Evolutionary conservation across 2,329 filamentous ascomycete genomes (phyloP), one percentile per base, ranked within the genome.

Genomic region (Phialemonium atrogriseum): DNA sequence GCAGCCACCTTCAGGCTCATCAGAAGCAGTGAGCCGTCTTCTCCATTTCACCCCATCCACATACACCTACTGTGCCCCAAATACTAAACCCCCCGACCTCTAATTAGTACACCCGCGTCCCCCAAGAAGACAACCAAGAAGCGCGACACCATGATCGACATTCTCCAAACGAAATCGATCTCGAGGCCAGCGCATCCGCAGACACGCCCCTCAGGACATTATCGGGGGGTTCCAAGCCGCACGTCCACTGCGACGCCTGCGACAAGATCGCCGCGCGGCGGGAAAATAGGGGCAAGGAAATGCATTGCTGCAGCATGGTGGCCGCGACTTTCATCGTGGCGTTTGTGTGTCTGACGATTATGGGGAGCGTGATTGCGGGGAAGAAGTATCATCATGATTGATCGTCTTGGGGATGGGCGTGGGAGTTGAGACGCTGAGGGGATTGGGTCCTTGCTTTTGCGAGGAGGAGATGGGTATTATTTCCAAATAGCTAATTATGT

Each of bases 251-350:
- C 24, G 24, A 25, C 5, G 12, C 13, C 12, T 25, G 24, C 24
- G 24, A 25, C 7, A 12, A 14, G 12, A 25, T 25, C 24, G 5
- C 10, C 6, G 24, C 13, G 24, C 24, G 24, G 5, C 24, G 24
- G 7, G 24, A 4, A 5, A 12, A 14, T 5, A 12, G 7, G 12
- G 24, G 16, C 10, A 12, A 14, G 24, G 24, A 25, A 4, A 13
- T 7, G 24, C 24, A 25, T 14, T 25, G 24, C 24, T 25, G 24
- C 10, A 25, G 24, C 24, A 10, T 25, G 24, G 24, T 25, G 24
- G 24, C 5, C 12, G 24, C 24, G 24, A 25, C 24, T 6, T 25
- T 25, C 24, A 25, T 25, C 24, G 16, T 25, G 24, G 7, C 16
- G 5, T 25, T 25, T 25, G 16, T 13, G 4, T 25, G 5, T 14